phyloP scores from a whole-genome alignment of 2,329 filamentous ascomycete genomes.

The Elsinoe arachidis region DNA sequence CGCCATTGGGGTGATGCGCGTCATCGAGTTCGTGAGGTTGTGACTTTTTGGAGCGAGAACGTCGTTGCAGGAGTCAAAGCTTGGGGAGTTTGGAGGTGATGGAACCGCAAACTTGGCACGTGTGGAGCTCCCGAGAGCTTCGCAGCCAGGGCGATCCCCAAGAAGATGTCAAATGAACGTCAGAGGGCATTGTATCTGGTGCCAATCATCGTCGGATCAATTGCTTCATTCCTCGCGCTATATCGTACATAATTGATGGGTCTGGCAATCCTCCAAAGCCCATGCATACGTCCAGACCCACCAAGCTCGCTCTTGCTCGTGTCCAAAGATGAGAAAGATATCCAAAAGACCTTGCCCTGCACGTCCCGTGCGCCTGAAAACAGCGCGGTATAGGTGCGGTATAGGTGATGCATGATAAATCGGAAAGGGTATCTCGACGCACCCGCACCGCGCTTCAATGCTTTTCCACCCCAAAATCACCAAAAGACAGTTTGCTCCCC shows the following conservation, averaged over 20 bases:
- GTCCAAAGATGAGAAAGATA: conserved; percentile 7
- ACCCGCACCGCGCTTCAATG: conserved; percentile 6
- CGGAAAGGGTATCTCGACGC: conserved; percentile 11
- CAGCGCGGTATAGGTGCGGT: conserved; percentile 7
- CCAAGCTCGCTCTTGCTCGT: conserved; percentile 4
- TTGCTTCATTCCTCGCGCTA: neutral
- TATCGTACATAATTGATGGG: neutral
- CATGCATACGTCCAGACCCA: neutral
- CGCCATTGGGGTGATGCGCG: neutral
- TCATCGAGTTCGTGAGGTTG: neutral
- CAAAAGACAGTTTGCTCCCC: neutral
- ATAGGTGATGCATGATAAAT: conserved; percentile 1
- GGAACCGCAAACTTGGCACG: neutral
- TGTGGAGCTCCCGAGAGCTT: neutral
- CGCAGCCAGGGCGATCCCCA: neutral
- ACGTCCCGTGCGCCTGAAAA: conserved; percentile 1
- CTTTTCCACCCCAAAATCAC: neutral
- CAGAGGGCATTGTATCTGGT: too few relatives aligned
- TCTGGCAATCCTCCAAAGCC: neutral
- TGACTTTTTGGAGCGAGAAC: neutral
- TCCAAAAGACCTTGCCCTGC: conserved; percentile 8
- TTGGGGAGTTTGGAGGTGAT: neutral
- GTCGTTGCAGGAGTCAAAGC: neutral
- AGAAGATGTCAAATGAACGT: neutral
- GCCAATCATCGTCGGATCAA: neutral